These are phyloP conservation scores for Leccinum imitatum DNA, from an alignment of 768 basidiomycete genomes.

Conservation along the genomic window DNA sequence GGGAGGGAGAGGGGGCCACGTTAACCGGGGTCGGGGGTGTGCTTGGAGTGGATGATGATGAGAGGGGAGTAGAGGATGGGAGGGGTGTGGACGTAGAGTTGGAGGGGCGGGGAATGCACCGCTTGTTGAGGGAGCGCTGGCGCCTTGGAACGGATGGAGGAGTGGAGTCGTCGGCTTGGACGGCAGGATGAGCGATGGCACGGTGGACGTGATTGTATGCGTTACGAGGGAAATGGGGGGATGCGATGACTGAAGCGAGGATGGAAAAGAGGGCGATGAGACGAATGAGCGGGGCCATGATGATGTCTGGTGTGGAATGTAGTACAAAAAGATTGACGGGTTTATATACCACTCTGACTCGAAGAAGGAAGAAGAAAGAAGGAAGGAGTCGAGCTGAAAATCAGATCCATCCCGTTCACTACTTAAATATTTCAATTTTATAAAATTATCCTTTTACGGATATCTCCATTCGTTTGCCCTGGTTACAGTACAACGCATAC, in stretches of 20 bases:
- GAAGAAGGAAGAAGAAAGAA: background rate
- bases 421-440: background rate
- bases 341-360: constrained; percentile 10
- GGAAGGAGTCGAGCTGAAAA: background rate
- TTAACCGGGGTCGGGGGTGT: constrained; percentile 15
- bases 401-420: background rate
- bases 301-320: background rate
- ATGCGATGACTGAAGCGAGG: constrained; percentile 36
- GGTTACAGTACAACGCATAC: background rate
- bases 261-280: constrained; percentile 43
- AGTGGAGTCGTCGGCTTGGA: background rate
- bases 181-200: background rate
- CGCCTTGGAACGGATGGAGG: constrained; percentile 7
- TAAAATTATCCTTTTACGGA: background rate
- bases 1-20: constrained; percentile 17
- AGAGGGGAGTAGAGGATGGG: background rate
- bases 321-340: constrained; percentile 15
- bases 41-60: background rate
- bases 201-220: constrained; percentile 25
- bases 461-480: background rate
- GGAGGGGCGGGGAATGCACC: constrained; percentile 19
- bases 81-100: constrained; percentile 17
- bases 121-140: constrained; percentile 31
- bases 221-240: constrained; percentile 38
- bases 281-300: constrained; percentile 40